Base-by-base conservation (phyloP, 75 land plant species). In the Cunninghamia lanceolata region DNA sequence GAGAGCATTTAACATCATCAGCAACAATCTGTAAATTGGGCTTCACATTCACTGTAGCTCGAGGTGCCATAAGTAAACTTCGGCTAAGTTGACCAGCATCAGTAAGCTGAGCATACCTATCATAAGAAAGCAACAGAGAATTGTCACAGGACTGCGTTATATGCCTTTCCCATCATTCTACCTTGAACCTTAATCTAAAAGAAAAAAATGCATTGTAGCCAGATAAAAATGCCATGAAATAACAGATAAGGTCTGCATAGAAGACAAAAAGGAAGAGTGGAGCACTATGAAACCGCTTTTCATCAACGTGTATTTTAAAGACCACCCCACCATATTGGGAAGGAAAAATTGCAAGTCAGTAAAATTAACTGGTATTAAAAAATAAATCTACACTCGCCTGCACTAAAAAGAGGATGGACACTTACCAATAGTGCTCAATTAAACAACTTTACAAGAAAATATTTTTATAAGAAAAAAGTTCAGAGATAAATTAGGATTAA, bases 41-140 rank as follows among this genome's bases (percentile, higher is more conserved):
- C 85, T 96, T 98, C 86, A 95, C 91, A 88, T 96, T 95, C 11
- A 93, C 97, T 25, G 96, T 95, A 42, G 99, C 97, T 25, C 94
- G 91, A 73, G 97, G 99, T 19, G 93, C 99, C 76, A 98, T 90
- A 15, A 96, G 90, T 53, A 98, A 93, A 63, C 91, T 91, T 59
- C 99, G 89, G 73, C 95, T 96, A n/a, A 95, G 90, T 90, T 98
- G 99, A 36, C 99, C 99, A 30, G 99, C 99, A 93, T 98, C 99
- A 19, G 99, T 98, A 83, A 95, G 97, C 83, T 98, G 99, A 42
- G 99, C 99, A 84, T 85, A 88, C 88, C 99, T 98, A 91, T 80
- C 45, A 80, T 40, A 80, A n/a, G 25, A 42, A 79, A 79, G 47
- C 46, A 43, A 75, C 14, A 79, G 11, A 40, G 13, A 36, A 79